Conservation (phyloP, 2,329 filamentous ascomycete species). For the Anisogramma anomala region DNA sequence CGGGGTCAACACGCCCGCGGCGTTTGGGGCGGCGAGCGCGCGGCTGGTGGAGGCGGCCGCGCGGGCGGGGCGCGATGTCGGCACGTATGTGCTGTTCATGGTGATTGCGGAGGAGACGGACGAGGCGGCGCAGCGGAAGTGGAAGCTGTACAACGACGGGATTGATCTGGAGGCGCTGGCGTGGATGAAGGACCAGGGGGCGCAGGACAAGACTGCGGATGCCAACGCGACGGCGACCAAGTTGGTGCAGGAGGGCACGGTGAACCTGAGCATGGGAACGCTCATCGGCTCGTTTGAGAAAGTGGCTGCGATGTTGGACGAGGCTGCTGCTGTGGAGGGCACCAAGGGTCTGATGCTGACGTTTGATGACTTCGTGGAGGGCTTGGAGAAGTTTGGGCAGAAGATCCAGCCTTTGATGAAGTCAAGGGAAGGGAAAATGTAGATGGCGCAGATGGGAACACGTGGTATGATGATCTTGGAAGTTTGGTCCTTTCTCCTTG, state of each 20-base stretch:
- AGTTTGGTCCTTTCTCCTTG: neutral
- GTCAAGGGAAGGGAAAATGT: neutral
- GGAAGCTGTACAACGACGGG: conserved; percentile 2
- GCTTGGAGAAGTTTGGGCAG: neutral
- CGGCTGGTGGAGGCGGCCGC: neutral
- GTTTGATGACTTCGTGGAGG: conserved; percentile 1
- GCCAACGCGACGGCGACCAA: neutral
- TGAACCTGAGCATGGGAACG: neutral
- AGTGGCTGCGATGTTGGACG: neutral
- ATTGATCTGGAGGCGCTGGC: neutral
- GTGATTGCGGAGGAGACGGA: conserved; percentile 1
- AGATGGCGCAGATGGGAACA: too few relatives aligned
- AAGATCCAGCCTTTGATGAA: neutral
- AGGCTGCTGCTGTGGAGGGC: neutral
- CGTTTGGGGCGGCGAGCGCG: neutral
- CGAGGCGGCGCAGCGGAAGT: neutral
- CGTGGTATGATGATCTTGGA: neutral
- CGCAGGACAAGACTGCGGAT: neutral
- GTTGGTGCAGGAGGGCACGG: neutral
- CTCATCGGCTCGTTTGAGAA: neutral
- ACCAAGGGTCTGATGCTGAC: conserved; percentile 1
- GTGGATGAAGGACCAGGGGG: neutral
- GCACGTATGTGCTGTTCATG: neutral
- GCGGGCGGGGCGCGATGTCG: neutral
- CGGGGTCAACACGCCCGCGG: conserved; percentile 1